A percentile compares a stretch with the other conserved stretches of the same genome.
These are phyloP conservation scores for Aureoboletus auriporus DNA, from an alignment of 768 basidiomycete species.

Conservation along the genomic window DNA sequence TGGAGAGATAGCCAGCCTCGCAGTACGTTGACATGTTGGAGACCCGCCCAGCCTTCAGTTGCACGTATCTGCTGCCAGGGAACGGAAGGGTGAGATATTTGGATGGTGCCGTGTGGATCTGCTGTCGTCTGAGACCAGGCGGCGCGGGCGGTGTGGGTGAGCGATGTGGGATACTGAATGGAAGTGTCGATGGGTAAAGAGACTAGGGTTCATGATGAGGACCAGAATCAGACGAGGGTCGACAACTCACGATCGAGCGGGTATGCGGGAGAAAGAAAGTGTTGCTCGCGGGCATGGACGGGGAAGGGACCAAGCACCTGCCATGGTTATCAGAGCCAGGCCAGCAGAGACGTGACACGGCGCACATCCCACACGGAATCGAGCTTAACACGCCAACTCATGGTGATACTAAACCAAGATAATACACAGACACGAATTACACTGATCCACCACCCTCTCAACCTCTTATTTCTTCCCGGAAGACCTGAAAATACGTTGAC, in stretches of 20 bases:
- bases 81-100: slow-evolving; percentile 62
- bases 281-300: slow-evolving; percentile 78
- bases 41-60: slow-evolving; percentile 82
- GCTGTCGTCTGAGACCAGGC: slow-evolving; percentile 50
- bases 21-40: slow-evolving; percentile 77
- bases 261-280: slow-evolving; percentile 74
- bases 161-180: slow-evolving; percentile 56
- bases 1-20: slow-evolving; percentile 58
- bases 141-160: slow-evolving; percentile 37
- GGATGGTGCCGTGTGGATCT: slow-evolving; percentile 43
- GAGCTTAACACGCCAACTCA: slow-evolving; percentile 24
- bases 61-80: slow-evolving; percentile 65
- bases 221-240: not conserved
- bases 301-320: slow-evolving; percentile 84
- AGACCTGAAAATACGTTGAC: slow-evolving; percentile 40
- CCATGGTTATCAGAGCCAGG: not conserved
- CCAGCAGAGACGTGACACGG: not conserved
- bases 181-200: slow-evolving; percentile 10
- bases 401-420: not conserved
- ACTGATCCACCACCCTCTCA: not conserved
- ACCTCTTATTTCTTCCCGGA: slow-evolving; percentile 64
- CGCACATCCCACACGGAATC: slow-evolving; percentile 29
- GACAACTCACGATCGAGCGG: slow-evolving; percentile 55
- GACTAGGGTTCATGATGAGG: slow-evolving; percentile 6
- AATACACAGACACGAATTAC: not conserved